Conservation (phyloP, 2,329 filamentous ascomycete species). For the Penicillium sp. region DNA sequence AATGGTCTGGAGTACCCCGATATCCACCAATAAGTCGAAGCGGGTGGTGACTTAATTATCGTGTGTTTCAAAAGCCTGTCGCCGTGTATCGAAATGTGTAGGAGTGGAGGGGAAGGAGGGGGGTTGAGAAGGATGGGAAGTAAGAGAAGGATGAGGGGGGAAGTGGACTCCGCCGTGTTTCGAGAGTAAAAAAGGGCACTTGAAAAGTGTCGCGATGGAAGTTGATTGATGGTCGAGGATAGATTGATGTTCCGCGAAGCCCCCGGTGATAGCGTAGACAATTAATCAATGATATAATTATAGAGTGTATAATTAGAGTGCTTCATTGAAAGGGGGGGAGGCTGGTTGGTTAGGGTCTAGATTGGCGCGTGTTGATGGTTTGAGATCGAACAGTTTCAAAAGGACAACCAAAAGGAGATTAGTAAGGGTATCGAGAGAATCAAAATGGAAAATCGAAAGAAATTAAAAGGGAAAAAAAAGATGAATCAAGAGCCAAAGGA, state of each 20-base stretch:
- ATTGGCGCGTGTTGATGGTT: conserved; percentile 14
- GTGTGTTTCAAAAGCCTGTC: conserved; percentile 1
- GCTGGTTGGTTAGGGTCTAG: conserved; percentile 16
- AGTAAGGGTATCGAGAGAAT: conserved; percentile 11
- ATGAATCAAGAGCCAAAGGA: conserved; percentile 26
- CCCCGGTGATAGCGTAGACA: conserved; percentile 8
- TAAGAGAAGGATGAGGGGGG: background rate
- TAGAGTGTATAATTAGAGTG: conserved; percentile 20
- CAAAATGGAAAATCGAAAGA: conserved; percentile 6
- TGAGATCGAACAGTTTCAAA: conserved; percentile 12
- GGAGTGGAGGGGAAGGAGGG: background rate
- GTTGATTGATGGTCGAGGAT: conserved; percentile 20
- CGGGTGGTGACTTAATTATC: background rate
- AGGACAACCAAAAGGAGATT: conserved; percentile 18
- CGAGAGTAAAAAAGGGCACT: background rate
- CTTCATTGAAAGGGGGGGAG: conserved; percentile 12
- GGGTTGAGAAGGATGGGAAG: background rate
- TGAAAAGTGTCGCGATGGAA: conserved; percentile 6
- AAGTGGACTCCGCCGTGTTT: conserved; percentile 2
- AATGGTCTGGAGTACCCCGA: background rate
- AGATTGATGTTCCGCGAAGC: conserved; percentile 17
- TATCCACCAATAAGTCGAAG: background rate
- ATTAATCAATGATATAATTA: conserved; percentile 30
- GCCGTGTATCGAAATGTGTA: background rate
- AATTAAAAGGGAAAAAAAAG: conserved; percentile 13